These are phyloP conservation scores for Waltergamsia citrina DNA, from an alignment of 2,329 filamentous ascomycete genomes.

Conservation along the genomic window DNA sequence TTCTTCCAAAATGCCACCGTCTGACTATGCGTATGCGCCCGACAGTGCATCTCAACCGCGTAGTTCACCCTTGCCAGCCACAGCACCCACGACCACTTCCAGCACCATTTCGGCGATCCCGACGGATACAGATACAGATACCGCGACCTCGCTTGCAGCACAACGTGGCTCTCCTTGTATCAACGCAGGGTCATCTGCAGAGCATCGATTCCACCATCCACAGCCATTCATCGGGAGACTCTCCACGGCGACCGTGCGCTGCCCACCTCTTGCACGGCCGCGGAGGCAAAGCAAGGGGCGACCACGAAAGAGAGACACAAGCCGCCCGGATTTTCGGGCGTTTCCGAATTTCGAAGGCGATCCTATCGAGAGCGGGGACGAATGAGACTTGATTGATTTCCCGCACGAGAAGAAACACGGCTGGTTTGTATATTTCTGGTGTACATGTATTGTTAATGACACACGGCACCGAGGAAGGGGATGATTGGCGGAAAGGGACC, in stretches of 20 bases:
- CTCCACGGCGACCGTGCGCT: constrained; percentile 5
- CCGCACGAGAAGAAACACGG: too few relatives aligned
- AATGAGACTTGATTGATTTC: neutral
- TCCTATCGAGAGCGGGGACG: constrained; percentile 16
- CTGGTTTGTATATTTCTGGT: too few relatives aligned
- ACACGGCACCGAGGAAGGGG: too few relatives aligned
- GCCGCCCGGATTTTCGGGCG: constrained; percentile 20
- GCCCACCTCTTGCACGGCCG: constrained; percentile 1
- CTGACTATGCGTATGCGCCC: too few relatives aligned
- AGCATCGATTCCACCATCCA: constrained; percentile 19
- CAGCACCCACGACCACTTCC: neutral
- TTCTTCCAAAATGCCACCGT: too few relatives aligned
- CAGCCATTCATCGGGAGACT: constrained; percentile 21
- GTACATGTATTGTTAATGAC: too few relatives aligned
- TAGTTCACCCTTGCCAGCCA: neutral
- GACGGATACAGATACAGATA: constrained; percentile 1
- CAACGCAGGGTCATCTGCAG: constrained; percentile 2
- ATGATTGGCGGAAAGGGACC: too few relatives aligned
- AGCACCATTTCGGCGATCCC: constrained; percentile 4
- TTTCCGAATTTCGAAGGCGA: constrained; percentile 21
- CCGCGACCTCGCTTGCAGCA: neutral
- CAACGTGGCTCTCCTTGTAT: neutral
- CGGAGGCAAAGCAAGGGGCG: constrained; percentile 8
- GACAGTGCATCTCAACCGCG: neutral
- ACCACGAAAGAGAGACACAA: constrained; percentile 10